Evolutionary conservation across 345 rosid species (phyloP), one percentile per base, ranked within the genome.

Genomic region (Bretschneidera sinensis): DNA sequence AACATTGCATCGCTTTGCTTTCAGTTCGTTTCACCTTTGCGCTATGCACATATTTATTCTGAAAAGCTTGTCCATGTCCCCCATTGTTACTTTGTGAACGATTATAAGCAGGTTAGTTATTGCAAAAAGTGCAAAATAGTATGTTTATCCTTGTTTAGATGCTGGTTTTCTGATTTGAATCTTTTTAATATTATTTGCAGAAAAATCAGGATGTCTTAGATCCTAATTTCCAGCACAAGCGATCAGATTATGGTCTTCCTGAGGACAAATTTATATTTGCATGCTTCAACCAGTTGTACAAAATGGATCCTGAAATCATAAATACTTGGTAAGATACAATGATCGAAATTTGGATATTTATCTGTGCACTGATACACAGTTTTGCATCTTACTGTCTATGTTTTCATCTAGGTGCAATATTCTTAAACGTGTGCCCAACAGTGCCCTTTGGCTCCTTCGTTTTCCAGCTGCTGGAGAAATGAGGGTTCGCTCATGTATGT

Each of bases 381-480:
- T 48, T 24, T 19, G 49, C 51, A 4, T 43, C 61, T 56, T 16
- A 64, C 39, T 34, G 13, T 18, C 14, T 23, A 21, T 33, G 5
- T 47, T 39, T 48, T 19, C 9, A 50, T 43, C 23, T 48, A 95
- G 99, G 99, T 95, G 97, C 82, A 95, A 86, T 61, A 87, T 95
- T 77, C 99, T 95, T 68, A 95, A 86, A 66, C 83, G 96, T 17
- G 96, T 95, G 22, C 95, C 99, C 59, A 88, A 86, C 60, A 83
- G 96, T 82, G 97, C 94, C 33, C 84, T 95, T 51, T 95, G 99
- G 99, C 99, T 95, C 53, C 96, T 95, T 43, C 84, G 95, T 59
- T 95, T 95, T 69, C 99, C 99, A 33, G 97, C 99, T 63, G 96
- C 99, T 0, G 99, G 99, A 54, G 99, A 95, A 78, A 85, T 75